Base-by-base conservation (phyloP, 2,329 filamentous ascomycete species). In the Sporothrix curviconia region DNA sequence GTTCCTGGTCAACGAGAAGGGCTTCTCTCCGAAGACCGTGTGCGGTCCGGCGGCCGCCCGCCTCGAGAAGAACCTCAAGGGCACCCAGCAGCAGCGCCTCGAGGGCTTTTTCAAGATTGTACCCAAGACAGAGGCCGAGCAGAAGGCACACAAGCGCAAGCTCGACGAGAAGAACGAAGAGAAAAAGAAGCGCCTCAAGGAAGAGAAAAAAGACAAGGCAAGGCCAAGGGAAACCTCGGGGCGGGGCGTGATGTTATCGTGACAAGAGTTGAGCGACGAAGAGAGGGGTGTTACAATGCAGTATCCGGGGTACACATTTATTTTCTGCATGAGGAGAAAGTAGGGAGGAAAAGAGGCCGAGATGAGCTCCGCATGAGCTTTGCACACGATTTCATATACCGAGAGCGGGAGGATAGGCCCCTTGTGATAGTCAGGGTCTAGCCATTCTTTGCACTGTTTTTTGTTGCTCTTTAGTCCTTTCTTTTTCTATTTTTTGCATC, bases 51-150 rank as follows among this genome's bases (percentile, higher is more conserved):
- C 28, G 92, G n/a, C 89, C 0, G 81, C 84, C 2, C 83, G 90
- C 57, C 75, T 99, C 58, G 83, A 89, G 70, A 99, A 97, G 81
- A 94, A 91, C 65, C 76, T 95, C 63, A 96, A 96, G 80, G 87
- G 82, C 50, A 87, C 87, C 28, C 94, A 97, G 72, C 94, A 99
- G 74, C 87, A 89, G 28, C 82, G 94, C 22, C 77, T 99, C 1
- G 92, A 97, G 69, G 94, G 94, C 0, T 99, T 99, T 77, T 99
- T 99, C 80, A 96, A 96, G 76, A 85, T 90, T 1, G 75, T 95
- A 15, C 88, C 90, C 60, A 95, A 92, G 77, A 90, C 92, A 0
- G 89, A 92, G 0, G 87, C 86, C 62, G 86, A 99, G 75, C 89
- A 92, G 74, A 86, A 87, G 55, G 85, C 74, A 42, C 76, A 95